Base-by-base conservation (phyloP, 805 yeast species). In the Saturnispora hagleri region DNA sequence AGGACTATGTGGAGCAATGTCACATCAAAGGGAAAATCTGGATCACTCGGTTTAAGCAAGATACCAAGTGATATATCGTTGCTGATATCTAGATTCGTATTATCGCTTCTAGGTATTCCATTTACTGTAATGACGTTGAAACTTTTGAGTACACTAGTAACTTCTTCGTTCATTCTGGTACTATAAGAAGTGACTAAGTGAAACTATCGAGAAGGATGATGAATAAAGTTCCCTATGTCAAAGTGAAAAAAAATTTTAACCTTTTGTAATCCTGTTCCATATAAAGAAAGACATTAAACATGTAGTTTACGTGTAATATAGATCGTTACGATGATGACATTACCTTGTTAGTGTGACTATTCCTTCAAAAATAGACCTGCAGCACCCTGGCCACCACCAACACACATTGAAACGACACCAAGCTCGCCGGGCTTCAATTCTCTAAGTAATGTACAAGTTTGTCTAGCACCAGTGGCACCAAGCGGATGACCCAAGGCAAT, bases 301-400 rank as follows among this genome's bases (percentile, higher is more conserved):
- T 2, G 15, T 31, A 31, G 15, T 31, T 28, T 31, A 31, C 15
- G 34, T 12, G 9, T 10, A 31, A 31, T 9, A 12, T 10, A 31
- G n/a, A 31, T 26, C 28, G 9, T 26, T 26, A n/a, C 13, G 12
- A 13, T 4, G 34, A 12, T 10, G 13, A 12, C 15, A 13, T 31
- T 10, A 9, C 7, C 15, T 13, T 31, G 34, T 3, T 31, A 15
- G 13, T 12, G 12, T 18, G 6, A 38, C 65, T 75, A 89, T 73
- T 91, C 98, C 62, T 77, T 84, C 43, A 88, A 76, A 60, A 91
- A 77, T 44, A 90, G 74, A 13, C 91, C 85, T 46, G 98, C 98
- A 34, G 97, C 97, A 58, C 98, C 98, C 95, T 90, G 91, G 61
- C 98, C 98, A 35, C 97, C 89, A 62, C 98, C 98, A 58, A 91